These are phyloP conservation scores for Naganishia friedmannii DNA, from an alignment of 768 basidiomycete genomes.

Conservation along the genomic window DNA sequence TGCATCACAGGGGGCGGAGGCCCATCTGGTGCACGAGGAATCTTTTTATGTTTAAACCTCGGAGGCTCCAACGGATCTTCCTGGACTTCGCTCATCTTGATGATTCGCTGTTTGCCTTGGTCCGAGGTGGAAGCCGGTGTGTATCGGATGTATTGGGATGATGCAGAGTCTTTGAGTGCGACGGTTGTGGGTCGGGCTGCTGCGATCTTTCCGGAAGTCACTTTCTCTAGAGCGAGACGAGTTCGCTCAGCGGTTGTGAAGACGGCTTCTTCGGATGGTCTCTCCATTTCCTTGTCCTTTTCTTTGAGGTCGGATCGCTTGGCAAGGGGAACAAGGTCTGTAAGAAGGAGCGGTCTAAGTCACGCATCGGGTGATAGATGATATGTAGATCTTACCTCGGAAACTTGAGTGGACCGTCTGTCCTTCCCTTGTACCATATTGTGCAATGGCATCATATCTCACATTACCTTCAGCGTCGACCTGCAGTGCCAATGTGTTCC, in stretches of 20 bases:
- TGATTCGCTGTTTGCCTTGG: conserved; percentile 90
- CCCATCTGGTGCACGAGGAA: conserved; percentile 90
- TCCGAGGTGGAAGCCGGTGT: conserved; percentile 71
- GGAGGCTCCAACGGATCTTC: conserved; percentile 98
- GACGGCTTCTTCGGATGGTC: conserved; percentile 90
- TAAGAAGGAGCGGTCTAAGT: neutral
- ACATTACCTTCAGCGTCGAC: conserved; percentile 96
- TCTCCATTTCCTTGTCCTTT: conserved; percentile 70
- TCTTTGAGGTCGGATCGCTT: conserved; percentile 85
- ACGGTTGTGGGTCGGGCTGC: conserved; percentile 97
- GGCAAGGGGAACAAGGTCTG: conserved; percentile 83
- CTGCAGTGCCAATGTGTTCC: conserved; percentile 92
- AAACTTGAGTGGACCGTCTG: conserved; percentile 90
- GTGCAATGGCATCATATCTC: conserved; percentile 93
- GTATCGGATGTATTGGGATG: conserved; percentile 88
- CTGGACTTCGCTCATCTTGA: conserved; percentile 97
- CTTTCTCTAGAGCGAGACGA: conserved; percentile 82
- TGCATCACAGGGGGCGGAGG: conserved; percentile 93
- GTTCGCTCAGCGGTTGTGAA: conserved; percentile 88
- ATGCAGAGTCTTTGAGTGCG: conserved; percentile 69
- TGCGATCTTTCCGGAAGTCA: conserved; percentile 94
- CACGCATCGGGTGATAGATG: neutral
- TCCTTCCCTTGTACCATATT: conserved; percentile 84
- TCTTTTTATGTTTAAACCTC: conserved; percentile 97
- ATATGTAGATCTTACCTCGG: conserved; percentile 57